A percentile compares a stretch with the other conserved stretches of the same genome.
These are phyloP conservation scores for Mycena rebaudengoi DNA, from an alignment of 768 basidiomycete species.

Conservation along the genomic window DNA sequence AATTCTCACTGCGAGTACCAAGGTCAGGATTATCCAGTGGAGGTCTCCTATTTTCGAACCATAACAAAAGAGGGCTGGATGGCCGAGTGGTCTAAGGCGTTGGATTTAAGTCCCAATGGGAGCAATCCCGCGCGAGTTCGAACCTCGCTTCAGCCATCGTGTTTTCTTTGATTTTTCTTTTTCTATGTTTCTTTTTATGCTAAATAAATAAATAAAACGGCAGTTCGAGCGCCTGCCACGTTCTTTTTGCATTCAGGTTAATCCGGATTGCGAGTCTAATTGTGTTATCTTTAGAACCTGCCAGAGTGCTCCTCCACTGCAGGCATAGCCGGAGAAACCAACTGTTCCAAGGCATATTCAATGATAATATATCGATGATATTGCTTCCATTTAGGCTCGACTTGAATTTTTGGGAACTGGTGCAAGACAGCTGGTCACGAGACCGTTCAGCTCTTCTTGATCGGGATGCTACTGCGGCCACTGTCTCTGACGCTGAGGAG, in stretches of 20 bases:
- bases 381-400: background rate
- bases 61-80: no score
- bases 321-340: no score
- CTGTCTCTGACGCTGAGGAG: background rate
- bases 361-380: slow-evolving; percentile 17
- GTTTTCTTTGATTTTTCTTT: slow-evolving; percentile 12
- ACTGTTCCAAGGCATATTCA: background rate
- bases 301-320: no score
- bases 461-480: background rate
- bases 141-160: slow-evolving; percentile 84
- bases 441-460: slow-evolving; percentile 4
- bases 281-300: no score
- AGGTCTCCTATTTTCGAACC: no score
- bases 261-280: no score
- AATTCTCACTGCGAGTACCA: no score
- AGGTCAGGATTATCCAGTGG: no score
- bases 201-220: background rate
- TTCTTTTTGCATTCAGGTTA: no score
- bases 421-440: background rate
- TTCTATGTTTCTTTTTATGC: background rate
- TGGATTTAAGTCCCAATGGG: slow-evolving; percentile 93
- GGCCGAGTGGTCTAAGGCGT: slow-evolving; percentile 93
- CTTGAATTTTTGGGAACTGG: background rate
- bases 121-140: slow-evolving; percentile 88
- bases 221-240: no score